These are phyloP conservation scores for Adansonia gregorii DNA, from an alignment of 441 rosid genomes.

Conservation along the genomic window DNA sequence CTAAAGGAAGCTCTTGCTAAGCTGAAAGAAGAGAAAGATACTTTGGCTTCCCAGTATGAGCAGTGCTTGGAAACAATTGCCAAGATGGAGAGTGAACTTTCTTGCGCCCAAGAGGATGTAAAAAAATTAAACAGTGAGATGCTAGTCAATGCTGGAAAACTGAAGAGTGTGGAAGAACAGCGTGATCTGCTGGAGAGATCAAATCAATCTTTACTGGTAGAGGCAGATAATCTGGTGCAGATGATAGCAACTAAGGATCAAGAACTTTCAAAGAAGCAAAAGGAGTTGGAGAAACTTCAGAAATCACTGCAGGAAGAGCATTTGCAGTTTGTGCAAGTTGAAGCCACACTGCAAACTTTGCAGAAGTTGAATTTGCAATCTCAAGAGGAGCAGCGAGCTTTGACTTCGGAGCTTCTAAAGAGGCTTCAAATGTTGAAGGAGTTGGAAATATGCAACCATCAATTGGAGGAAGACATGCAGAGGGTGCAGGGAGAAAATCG, in stretches of 20 bases:
- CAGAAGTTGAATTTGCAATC: slow-evolving; percentile 75
- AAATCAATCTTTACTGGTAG: slow-evolving; percentile 64
- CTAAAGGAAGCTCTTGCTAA: slow-evolving; percentile 52
- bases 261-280: slow-evolving; percentile 68
- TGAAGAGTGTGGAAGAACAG: slow-evolving; percentile 69
- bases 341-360: slow-evolving; percentile 59
- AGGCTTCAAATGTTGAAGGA: slow-evolving; percentile 68
- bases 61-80: slow-evolving; percentile 63
- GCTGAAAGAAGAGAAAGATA: slow-evolving; percentile 58
- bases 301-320: slow-evolving; percentile 59
- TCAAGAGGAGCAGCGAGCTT: slow-evolving; percentile 62
- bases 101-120: slow-evolving; percentile 59
- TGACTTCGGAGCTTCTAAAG: slow-evolving; percentile 55
- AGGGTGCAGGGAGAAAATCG: slow-evolving; percentile 55
- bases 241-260: slow-evolving; percentile 72
- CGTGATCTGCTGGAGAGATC: slow-evolving; percentile 56
- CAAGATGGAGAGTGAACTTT: slow-evolving; percentile 68
- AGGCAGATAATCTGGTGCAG: slow-evolving; percentile 62
- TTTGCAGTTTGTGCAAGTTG: slow-evolving; percentile 58
- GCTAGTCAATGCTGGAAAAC: slow-evolving; percentile 55
- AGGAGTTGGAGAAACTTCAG: slow-evolving; percentile 70
- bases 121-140: slow-evolving; percentile 65
- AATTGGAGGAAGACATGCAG: slow-evolving; percentile 51
- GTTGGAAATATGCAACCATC: slow-evolving; percentile 57
- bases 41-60: slow-evolving; percentile 46